Conservation (phyloP, 805 yeast genomes). For the Alloascoidea africana region DNA sequence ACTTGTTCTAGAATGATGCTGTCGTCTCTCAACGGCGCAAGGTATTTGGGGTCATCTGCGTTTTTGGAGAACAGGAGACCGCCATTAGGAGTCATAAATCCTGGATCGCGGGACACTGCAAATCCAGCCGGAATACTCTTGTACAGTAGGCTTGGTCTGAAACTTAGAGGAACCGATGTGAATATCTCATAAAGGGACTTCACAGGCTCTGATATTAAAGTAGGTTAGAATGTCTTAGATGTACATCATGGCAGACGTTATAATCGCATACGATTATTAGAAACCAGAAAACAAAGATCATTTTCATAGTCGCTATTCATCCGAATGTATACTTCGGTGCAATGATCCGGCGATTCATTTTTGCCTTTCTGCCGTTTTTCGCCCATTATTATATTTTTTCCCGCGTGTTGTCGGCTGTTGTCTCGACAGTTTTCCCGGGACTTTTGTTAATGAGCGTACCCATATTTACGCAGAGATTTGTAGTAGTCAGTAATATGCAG, state of each 20-base stretch:
- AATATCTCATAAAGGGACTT: slow-evolving; percentile 47
- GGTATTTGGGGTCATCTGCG: slow-evolving; percentile 32
- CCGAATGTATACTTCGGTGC: slow-evolving; percentile 43
- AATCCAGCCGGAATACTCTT: slow-evolving; percentile 49
- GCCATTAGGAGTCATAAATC: slow-evolving; percentile 74
- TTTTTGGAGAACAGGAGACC: slow-evolving; percentile 53
- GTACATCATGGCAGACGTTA: neutral
- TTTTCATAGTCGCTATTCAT: slow-evolving; percentile 74
- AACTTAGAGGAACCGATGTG: slow-evolving; percentile 48
- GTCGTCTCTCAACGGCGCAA: too few relatives aligned
- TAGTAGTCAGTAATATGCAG: too few relatives aligned
- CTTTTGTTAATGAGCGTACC: too few relatives aligned
- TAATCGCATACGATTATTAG: slow-evolving; percentile 23
- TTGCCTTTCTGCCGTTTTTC: too few relatives aligned
- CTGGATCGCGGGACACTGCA: slow-evolving; percentile 50
- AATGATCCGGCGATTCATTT: slow-evolving; percentile 6
- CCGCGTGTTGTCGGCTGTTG: too few relatives aligned
- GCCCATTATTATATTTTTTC: too few relatives aligned
- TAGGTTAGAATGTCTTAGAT: too few relatives aligned
- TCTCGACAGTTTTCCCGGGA: too few relatives aligned
- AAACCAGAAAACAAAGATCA: slow-evolving; percentile 81
- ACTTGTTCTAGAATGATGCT: too few relatives aligned
- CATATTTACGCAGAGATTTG: too few relatives aligned
- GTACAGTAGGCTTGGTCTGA: slow-evolving; percentile 72
- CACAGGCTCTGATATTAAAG: slow-evolving; percentile 39